Conservation (phyloP, 108 stramenopile species). For the Cyclotella baltica region DNA sequence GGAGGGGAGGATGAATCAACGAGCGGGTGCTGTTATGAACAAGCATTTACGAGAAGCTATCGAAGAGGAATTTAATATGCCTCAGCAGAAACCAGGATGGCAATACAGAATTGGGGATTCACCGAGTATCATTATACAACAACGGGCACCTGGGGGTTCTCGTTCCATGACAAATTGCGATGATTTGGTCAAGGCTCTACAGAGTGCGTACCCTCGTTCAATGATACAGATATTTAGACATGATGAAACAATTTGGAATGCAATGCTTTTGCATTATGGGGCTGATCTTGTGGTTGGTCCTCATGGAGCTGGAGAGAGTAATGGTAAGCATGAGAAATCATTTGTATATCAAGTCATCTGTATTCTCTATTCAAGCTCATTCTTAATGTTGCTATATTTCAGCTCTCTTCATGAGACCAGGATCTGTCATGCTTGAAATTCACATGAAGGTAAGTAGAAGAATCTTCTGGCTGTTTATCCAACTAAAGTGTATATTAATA, state of each 20-base stretch:
- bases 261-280: conserved; percentile 1
- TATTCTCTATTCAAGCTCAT: too few relatives aligned
- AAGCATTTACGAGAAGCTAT: background rate
- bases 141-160: background rate
- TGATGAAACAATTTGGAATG: background rate
- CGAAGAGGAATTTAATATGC: background rate
- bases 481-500: too few relatives aligned
- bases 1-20: conserved; percentile 1
- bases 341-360: too few relatives aligned
- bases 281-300: conserved; percentile 2
- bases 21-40: background rate
- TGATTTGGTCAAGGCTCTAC: background rate
- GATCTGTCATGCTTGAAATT: conserved; percentile 7
- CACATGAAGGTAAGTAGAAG: background rate
- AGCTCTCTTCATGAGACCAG: conserved; percentile 3
- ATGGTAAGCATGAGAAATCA: too few relatives aligned
- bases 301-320: background rate
- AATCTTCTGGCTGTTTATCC: too few relatives aligned
- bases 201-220: background rate
- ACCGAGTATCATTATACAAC: background rate
- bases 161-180: background rate
- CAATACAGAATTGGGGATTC: background rate
- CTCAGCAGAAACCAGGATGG: background rate
- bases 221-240: background rate
- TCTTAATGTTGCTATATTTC: too few relatives aligned